Percentiles rank a stretch among this genome's conserved stretches.
Evolutionary conservation across 768 basidiomycete species (phyloP).

Genomic region (Podaxis mareebaensis): DNA sequence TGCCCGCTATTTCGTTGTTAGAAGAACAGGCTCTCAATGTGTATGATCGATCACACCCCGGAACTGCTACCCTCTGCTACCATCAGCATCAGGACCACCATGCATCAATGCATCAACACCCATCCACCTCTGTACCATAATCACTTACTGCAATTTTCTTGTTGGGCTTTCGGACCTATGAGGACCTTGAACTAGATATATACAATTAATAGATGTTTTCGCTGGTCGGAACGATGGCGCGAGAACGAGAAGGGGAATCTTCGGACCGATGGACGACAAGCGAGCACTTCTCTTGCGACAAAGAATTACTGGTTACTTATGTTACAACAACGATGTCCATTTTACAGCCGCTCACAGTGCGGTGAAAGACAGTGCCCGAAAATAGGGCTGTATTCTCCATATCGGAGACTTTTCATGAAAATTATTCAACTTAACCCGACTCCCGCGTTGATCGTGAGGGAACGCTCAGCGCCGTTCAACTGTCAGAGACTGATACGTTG

Average conservation of each 20-base stretch:
- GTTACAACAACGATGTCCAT: background rate
- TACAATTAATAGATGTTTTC: background rate
- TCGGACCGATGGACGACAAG: background rate
- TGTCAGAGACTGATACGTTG: too few species aligned
- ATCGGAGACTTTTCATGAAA: background rate
- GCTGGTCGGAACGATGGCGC: background rate
- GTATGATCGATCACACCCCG: background rate
- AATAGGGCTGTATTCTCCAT: background rate
- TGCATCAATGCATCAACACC: background rate
- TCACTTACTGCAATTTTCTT: background rate
- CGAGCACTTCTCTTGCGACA: too few species aligned
- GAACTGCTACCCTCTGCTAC: background rate
- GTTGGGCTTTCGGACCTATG: background rate
- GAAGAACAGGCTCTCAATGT: slow-evolving; percentile 5
- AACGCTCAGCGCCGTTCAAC: background rate
- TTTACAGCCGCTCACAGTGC: background rate
- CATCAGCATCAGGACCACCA: background rate
- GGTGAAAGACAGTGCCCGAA: background rate
- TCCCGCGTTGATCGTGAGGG: background rate
- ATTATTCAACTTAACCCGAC: background rate
- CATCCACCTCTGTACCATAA: background rate
- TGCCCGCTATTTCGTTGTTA: slow-evolving; percentile 5
- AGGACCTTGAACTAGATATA: background rate
- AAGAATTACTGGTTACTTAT: background rate
- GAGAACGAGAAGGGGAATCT: background rate